Percentiles rank a stretch among this genome's conserved stretches.
Conservation (phyloP, 2,329 filamentous ascomycete genomes). For the Claviceps sp. region DNA sequence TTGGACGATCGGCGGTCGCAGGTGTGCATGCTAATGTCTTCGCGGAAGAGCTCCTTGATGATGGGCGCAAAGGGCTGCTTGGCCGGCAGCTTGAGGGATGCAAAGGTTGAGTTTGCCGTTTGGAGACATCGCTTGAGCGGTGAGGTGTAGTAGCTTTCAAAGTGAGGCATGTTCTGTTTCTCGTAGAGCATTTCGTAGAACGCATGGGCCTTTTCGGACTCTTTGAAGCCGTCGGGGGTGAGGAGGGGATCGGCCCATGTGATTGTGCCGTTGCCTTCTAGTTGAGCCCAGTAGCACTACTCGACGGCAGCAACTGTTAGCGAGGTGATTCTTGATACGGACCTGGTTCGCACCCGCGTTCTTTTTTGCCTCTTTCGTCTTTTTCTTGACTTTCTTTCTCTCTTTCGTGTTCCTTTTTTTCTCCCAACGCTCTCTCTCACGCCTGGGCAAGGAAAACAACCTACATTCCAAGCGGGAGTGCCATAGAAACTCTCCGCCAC, state of each 20-base stretch:
- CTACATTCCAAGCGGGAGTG: slow-evolving; percentile 54
- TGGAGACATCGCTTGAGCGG: slow-evolving; percentile 49
- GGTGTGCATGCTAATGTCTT: slow-evolving; percentile 54
- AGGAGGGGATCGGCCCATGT: slow-evolving; percentile 52
- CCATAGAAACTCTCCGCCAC: slow-evolving; percentile 52
- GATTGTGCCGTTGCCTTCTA: slow-evolving; percentile 48
- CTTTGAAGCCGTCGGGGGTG: slow-evolving; percentile 39
- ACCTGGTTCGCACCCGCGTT: neutral
- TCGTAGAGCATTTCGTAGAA: slow-evolving; percentile 45
- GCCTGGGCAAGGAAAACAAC: slow-evolving; percentile 12
- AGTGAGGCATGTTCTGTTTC: slow-evolving; percentile 41
- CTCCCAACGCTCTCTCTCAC: too few species aligned
- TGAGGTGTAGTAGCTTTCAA: slow-evolving; percentile 51
- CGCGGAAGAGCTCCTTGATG: slow-evolving; percentile 52
- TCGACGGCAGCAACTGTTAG: neutral
- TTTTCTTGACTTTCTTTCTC: neutral
- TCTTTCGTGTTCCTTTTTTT: too few species aligned
- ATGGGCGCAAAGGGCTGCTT: slow-evolving; percentile 39
- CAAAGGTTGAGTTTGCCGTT: slow-evolving; percentile 50
- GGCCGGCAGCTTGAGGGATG: slow-evolving; percentile 35
- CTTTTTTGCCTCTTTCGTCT: neutral
- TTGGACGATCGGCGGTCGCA: slow-evolving; percentile 49
- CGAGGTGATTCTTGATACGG: neutral
- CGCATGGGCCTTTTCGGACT: slow-evolving; percentile 42
- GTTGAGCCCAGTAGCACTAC: slow-evolving; percentile 51